Evolutionary conservation across 345 rosid genomes (phyloP).

Genomic region (Hypericum perforatum): DNA sequence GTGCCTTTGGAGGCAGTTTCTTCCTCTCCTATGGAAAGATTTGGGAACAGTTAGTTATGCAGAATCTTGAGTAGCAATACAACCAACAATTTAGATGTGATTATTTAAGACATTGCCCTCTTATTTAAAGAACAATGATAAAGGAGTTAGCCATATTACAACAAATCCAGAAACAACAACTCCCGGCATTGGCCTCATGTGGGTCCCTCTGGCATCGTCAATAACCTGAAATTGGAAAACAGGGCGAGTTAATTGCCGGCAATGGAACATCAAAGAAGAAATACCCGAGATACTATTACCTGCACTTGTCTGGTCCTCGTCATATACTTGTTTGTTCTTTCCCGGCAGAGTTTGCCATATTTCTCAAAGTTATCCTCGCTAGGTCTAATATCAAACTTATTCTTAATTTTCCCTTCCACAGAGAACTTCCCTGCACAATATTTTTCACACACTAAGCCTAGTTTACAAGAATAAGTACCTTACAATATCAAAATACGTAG

Average conservation of each 20-base stretch:
- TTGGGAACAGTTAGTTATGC: conserved; percentile 13
- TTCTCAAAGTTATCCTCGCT: conserved; percentile 59
- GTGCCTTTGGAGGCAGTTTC: conserved; percentile 42
- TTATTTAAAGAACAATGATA: conserved; percentile 3
- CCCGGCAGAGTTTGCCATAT: conserved; percentile 74
- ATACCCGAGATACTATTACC: conserved; percentile 27
- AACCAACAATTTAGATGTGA: background rate
- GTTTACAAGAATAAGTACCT: conserved; percentile 1
- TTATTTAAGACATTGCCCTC: background rate
- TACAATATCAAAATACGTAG: no score
- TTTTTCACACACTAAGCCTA: conserved; percentile 3
- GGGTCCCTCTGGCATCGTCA: conserved; percentile 60
- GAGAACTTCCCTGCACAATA: conserved; percentile 40
- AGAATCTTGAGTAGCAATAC: conserved; percentile 2
- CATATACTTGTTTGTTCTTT: conserved; percentile 63
- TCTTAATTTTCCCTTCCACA: conserved; percentile 66
- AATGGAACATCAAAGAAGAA: background rate
- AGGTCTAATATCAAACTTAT: conserved; percentile 87
- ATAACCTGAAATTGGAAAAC: conserved; percentile 49
- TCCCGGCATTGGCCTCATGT: conserved; percentile 76
- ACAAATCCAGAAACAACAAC: conserved; percentile 34
- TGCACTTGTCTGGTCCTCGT: conserved; percentile 65
- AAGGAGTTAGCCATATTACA: conserved; percentile 28
- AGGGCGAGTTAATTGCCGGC: background rate
- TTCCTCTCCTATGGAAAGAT: conserved; percentile 58